Evolutionary conservation across 2,329 filamentous ascomycete genomes (phyloP), one percentile per base, ranked within the genome.

Genomic region (Hypomyces rosellus): DNA sequence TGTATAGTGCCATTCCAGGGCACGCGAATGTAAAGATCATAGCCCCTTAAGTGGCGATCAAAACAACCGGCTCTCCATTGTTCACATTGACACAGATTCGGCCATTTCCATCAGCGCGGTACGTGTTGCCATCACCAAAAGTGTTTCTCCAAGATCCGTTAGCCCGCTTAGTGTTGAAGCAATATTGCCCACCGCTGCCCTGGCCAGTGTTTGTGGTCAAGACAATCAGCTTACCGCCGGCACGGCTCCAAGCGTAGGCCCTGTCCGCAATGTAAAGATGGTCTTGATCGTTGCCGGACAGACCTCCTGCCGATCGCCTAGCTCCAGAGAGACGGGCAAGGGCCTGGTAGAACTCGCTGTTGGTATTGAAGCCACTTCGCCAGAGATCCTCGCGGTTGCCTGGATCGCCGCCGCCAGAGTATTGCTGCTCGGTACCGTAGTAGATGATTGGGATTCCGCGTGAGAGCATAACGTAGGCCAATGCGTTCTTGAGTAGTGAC

Each of bases 401-500:
- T 0, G 72, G 65, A 11, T 77, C 78, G 37, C 65, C 66, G 22
- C 63, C 69, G 16, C 69, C 71, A 2, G 68, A 61, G 60, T 75
- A 81, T 52, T 76, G 77, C 59, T 85, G 82, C 63, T 86, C 83
- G 53, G 82, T 78, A 18, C 82, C 82, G 56, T 84, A 75, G 63
- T 85, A 86, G 25, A 85, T 71, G 50, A 84, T 79, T 1, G 81
- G 81, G 36, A 85, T 78, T 14, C 82, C 82, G 50, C 82, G 72
- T 2, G 70, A 70, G n/a, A 86, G 73, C 30, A 86, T 74, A 14
- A 76, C 77, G 58, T 79, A 85, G 0, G 80, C 73, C 39, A 85
- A 69, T 7, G 77, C 72, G 57, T 85, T 86, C 63, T 80, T 78
- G 42, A 80, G 75, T 2, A 82, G 71, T 4, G 76, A 65, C 7